Percentiles rank a stretch among this genome's conserved stretches.
These are phyloP conservation scores for Trichoderma sp. DNA, from an alignment of 2,329 filamentous ascomycete species.

Conservation along the genomic window DNA sequence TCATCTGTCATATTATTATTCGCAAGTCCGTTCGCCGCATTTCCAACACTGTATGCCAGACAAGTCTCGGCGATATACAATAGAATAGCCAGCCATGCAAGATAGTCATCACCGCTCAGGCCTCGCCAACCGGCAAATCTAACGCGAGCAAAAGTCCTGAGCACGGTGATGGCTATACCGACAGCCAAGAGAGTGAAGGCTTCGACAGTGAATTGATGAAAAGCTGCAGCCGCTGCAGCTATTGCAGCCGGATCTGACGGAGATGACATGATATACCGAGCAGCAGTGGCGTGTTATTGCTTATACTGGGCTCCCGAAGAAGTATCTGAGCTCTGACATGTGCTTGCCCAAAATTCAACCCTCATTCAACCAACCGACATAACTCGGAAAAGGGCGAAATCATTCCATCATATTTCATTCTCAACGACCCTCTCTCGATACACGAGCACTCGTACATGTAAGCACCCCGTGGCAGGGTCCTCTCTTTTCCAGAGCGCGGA, in stretches of 20 bases:
- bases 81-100: slow-evolving; percentile 54
- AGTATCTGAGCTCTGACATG: neutral
- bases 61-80: slow-evolving; percentile 51
- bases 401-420: slow-evolving; percentile 2
- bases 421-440: neutral
- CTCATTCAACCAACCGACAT: neutral
- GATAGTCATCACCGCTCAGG: slow-evolving; percentile 57
- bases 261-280: slow-evolving; percentile 1
- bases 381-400: neutral
- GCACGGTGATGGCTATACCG: slow-evolving; percentile 46
- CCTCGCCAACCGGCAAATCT: slow-evolving; percentile 45
- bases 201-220: slow-evolving; percentile 31
- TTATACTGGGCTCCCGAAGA: neutral
- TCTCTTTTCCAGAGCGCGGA: neutral
- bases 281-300: neutral
- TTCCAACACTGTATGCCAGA: slow-evolving; percentile 50
- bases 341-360: neutral
- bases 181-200: slow-evolving; percentile 46
- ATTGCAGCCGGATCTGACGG: slow-evolving; percentile 22
- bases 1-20: slow-evolving; percentile 56
- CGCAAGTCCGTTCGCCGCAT: slow-evolving; percentile 48
- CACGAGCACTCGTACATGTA: neutral
- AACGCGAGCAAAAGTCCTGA: slow-evolving; percentile 51
- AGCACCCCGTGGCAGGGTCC: neutral
- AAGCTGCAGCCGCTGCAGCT: slow-evolving; percentile 26